Evolutionary conservation across 139 green algal species (phyloP).

Genomic region (Chlorella sorokiniana): DNA sequence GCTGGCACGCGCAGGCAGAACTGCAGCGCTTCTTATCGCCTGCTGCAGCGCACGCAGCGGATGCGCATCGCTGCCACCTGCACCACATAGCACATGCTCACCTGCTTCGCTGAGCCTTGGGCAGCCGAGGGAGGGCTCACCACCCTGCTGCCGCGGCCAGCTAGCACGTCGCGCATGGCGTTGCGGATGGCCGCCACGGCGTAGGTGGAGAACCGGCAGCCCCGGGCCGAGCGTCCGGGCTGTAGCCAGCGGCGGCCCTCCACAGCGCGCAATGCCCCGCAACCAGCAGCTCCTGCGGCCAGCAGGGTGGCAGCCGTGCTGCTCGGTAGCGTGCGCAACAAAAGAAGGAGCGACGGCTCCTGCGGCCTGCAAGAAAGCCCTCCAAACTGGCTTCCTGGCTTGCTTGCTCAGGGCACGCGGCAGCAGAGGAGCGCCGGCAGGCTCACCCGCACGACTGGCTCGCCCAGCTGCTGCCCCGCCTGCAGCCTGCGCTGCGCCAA

Average conservation of each 20-base stretch:
- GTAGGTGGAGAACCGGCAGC: conserved; percentile 13
- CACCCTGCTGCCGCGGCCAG: not conserved
- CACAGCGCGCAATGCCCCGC: conserved; percentile 4
- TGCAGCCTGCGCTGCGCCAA: not conserved
- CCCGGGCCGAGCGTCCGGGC: not conserved
- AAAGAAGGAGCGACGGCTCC: no score
- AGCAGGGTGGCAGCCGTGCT: not conserved
- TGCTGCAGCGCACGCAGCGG: no score
- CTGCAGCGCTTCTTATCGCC: no score
- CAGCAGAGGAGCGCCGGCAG: no score
- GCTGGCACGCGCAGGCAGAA: no score
- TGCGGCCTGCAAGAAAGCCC: not conserved
- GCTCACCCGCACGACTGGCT: not conserved
- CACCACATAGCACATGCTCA: not conserved
- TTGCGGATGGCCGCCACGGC: not conserved
- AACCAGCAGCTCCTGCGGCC: not conserved
- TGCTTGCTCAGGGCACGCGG: no score
- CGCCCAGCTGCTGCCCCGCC: not conserved
- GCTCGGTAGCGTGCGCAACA: not conserved
- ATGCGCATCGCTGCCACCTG: not conserved
- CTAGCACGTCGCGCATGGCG: not conserved
- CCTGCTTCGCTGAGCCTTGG: not conserved
- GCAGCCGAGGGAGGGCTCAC: not conserved
- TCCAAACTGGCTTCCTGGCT: no score
- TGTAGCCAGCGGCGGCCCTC: not conserved